Base-by-base conservation (phyloP, 331 rosid species). In the Quercus tomentella region DNA sequence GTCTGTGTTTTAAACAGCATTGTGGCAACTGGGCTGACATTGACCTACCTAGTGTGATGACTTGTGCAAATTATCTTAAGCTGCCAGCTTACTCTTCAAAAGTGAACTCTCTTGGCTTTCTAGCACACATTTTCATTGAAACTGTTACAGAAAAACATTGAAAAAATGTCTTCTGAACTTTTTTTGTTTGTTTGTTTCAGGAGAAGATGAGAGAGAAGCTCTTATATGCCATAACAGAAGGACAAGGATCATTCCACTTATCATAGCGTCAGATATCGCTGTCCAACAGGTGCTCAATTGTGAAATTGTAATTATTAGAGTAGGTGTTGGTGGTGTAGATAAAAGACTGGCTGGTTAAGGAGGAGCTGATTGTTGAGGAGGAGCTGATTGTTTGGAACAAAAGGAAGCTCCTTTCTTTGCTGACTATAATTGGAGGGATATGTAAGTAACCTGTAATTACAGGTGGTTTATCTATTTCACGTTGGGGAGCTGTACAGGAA, bases 221-320 rank as follows among this genome's bases (percentile, higher is more conserved):
- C 60, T 35, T 93, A 56, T 96, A 93, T 77, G 99, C 99, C 81
- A 92, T 96, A 72, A 89, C 88, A 5, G 99, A 96, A 88, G 98
- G 99, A 73, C 98, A 93, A 78, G 98, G 99, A 72, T 93, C 99
- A 20, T 96, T 96, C 89, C 99, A 96, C 89, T 97, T 96, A 73
- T 96, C 99, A 10, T 96, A 87, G 85, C 61, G 76, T 70, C 63
- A 25, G 26, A 72, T 60, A 63, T 60, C 81, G 28, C 76, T 68
- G n/a, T 22, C 62, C 63, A 69, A 77, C 78, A 58, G 56, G 25
- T 61, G 58, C 74, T 76, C 78, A 82, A 85, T 69, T 80, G 82
- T 87, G 92, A 88, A 86, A 66, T 73, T 93, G 97, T 92, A 89
- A 89, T 71, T 89, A 92, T 82, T 82, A 85, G 93, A 84, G 82